phyloP scores from a whole-genome alignment of 179 eudicot species.

The Silene noctiflora region DNA sequence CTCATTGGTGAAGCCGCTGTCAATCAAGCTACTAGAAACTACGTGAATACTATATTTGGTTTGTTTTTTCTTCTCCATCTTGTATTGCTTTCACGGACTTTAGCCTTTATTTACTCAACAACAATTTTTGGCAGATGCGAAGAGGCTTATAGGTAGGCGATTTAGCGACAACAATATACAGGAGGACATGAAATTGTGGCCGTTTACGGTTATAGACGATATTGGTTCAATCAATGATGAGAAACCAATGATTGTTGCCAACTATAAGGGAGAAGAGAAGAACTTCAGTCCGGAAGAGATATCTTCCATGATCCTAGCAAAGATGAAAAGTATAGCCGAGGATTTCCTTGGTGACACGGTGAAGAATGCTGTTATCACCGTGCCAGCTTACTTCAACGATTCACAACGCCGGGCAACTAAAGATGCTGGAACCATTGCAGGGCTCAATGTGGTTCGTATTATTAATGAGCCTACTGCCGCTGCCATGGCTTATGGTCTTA shows the following conservation, averaged over 20 bases:
- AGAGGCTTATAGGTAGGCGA: too few species aligned
- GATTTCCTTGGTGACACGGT: neutral
- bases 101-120: neutral
- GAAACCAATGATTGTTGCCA: constrained; percentile 1
- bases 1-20: constrained; percentile 11
- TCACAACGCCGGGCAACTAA: neutral
- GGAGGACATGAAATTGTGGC: too few species aligned
- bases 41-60: constrained; percentile 26
- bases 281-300: constrained; percentile 14
- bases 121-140: too few species aligned
- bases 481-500: constrained; percentile 18
- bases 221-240: neutral
- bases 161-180: too few species aligned
- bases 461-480: constrained; percentile 21
- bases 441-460: too few species aligned
- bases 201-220: neutral
- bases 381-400: too few species aligned
- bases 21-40: neutral
- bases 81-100: too few species aligned
- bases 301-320: constrained; percentile 5
- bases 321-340: constrained; percentile 11
- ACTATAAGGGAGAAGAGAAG: neutral
- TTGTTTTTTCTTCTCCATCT: neutral
- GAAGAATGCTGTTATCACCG: too few species aligned
- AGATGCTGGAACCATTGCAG: constrained; percentile 12